Base-by-base conservation (phyloP, 805 yeast species). In the Ogataea kodamae region DNA sequence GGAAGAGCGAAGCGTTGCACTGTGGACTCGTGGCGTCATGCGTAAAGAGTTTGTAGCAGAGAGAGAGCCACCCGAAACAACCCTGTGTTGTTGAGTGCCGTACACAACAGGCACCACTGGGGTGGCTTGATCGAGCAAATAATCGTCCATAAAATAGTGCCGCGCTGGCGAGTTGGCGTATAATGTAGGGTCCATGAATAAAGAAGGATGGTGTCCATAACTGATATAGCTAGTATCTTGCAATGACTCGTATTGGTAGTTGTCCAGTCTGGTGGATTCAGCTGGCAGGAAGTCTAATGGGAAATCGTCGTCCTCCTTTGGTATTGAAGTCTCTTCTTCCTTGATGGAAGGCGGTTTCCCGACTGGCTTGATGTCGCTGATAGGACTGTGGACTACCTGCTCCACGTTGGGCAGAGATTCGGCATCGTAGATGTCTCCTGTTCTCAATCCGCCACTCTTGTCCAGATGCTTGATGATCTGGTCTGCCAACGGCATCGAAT, bases 221-320 rank as follows among this genome's bases (percentile, higher is more conserved):
- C 49, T 33, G 18, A 41, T 27, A 18, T 43, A 47, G 23, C 33
- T 41, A 8, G 23, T n/a, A 1, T 45, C 52, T 8, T 37, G 43
- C 6, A 28, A 28, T 40, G 24, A 25, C 17, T 19, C 59, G 62
- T 27, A 70, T 56, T 40, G 65, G 67, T 49, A 40, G 50, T 59
- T 39, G 33, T 37, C 33, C 17, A 33, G 18, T 27, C 43, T 35
- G 7, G 44, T 30, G 8, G 37, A 23, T 29, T 45, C 53, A 12
- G 42, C 34, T n/a, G 44, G 43, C 18, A 81, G 70, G 51, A 78
- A 80, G 46, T 81, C 88, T 35, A 81, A 56, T 3, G 89, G 88
- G 59, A 81, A 81, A 49, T 80, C 88, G 40, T 78, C 81, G 30
- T 74, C 79, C 18, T 67, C 66, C n/a, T n/a, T n/a, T n/a, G n/a